Base-by-base conservation (phyloP, 164 flowering plant species). In the Paratinospora sagittata region DNA sequence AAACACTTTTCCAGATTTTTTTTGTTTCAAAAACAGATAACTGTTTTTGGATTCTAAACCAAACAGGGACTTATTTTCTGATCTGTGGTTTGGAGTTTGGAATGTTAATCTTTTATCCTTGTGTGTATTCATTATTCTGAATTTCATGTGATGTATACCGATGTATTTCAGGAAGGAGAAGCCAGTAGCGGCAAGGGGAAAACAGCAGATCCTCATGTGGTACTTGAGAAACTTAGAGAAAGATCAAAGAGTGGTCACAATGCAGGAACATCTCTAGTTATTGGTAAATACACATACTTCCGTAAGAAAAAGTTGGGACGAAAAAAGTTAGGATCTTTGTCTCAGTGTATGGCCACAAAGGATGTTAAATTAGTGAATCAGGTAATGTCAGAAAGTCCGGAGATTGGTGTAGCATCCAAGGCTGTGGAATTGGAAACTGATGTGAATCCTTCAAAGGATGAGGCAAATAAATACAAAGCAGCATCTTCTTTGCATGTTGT, bases 261-360 rank as follows among this genome's bases (percentile, higher is more conserved):
- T 70, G 37, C 63, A 37, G 77, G 70, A 52, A 52, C 34, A 49
- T 71, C 88, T 69, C 57, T 72, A 13, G 68, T 68, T 67, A 67
- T n/a, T 60, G 86, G 84, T 14, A 83, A 83, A 65, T 78, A 82
- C 71, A 86, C 81, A 26, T 85, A 86, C 78, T 75, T 73, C 76
- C 89, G 91, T 41, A 88, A 87, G 87, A 90, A 82, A 77, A 87
- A 79, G 74, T 65, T 67, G n/a, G n/a, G n/a, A n/a, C n/a, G n/a
- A 67, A 85, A 82, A 75, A 84, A 80, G 61, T 45, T 80, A 14
- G 85, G 77, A 47, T 77, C 83, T 27, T 69, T 76, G 60, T 75
- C 83, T 17, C 79, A 63, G 11, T 67, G 67, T 72, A 61, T 72
- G 26, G 62, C 68, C 60, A n/a, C 72, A 8, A 77, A 63, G 43